Evolutionary conservation across 148 eudicot species (phyloP).

Genomic region (Silene uniflora): DNA sequence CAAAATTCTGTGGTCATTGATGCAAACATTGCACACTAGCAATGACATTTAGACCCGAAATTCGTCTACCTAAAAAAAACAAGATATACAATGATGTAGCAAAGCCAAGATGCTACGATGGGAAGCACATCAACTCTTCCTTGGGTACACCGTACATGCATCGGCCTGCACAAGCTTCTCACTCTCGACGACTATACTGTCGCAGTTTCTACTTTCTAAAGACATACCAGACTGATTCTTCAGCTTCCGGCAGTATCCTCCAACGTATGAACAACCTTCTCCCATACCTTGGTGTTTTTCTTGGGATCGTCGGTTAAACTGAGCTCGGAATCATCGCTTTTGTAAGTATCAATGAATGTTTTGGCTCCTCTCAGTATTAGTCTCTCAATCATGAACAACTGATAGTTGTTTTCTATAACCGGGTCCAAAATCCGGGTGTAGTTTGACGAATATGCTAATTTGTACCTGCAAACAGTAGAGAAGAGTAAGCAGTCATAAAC

Average conservation of each 20-base stretch:
- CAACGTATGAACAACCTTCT: slow-evolving; percentile 57
- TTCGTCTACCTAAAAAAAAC: background rate
- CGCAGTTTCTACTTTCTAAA: background rate
- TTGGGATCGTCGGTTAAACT: slow-evolving; percentile 88
- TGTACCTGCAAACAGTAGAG: slow-evolving; percentile 48
- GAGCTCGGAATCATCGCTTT: slow-evolving; percentile 63
- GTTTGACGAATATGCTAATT: slow-evolving; percentile 85
- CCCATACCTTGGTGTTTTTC: slow-evolving; percentile 76
- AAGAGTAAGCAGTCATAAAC: no score
- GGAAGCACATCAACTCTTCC: background rate
- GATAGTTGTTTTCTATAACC: slow-evolving; percentile 81
- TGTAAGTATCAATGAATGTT: slow-evolving; percentile 68
- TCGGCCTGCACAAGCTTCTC: background rate
- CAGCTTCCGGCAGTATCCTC: slow-evolving; percentile 48
- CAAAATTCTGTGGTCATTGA: background rate
- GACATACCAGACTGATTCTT: slow-evolving; percentile 3
- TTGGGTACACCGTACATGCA: no score
- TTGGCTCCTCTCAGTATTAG: slow-evolving; percentile 83
- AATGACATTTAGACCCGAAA: background rate
- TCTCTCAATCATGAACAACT: slow-evolving; percentile 90
- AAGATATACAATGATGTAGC: slow-evolving; percentile 4
- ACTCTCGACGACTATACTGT: background rate
- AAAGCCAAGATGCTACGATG: background rate
- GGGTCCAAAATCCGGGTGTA: slow-evolving; percentile 69
- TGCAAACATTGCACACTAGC: background rate